Base-by-base conservation (phyloP, 2,329 filamentous ascomycete genomes). In the Cercospora sp. region DNA sequence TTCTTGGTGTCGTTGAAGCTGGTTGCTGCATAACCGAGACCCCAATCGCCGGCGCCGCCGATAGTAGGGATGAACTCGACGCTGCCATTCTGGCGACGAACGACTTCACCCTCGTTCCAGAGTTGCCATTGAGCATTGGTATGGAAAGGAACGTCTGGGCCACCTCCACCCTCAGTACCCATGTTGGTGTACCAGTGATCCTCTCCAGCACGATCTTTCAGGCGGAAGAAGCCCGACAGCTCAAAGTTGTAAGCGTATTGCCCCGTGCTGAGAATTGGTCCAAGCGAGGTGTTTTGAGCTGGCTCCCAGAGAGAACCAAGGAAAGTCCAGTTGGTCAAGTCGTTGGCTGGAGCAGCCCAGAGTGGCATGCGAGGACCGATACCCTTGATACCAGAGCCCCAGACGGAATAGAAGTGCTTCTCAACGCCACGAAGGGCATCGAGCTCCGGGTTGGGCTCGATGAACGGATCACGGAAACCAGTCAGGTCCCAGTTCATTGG, bases 1-100 rank as follows among this genome's bases (percentile, higher is more conserved):
- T 82, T 79, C 79, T 84, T 84, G 30, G 81, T 80, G 70, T 84
- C 82, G 69, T 82, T 80, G 79, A 84, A 83, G 70, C 79, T 82
- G 6, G 80, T 81, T 3, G 83, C 77, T 5, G 82, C 82, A 66
- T 84, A 84, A 5, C 80, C 77, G 5, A 80, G 73, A 61, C 82
- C 82, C 71, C 81, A 83, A 69, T 83, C 82, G 5, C 77, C 80
- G 18, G 79, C 78, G 53, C 82, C 81, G 28, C 81, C 81, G 24
- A 81, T 76, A n/a, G 81, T 74, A 12, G 82, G 82, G 13, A 77
- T 80, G 75, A 83, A 84, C 51, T 80, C 73, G 16, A 77, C 82
- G 51, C 80, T 82, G 40, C 82, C 81, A 61, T 84, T 83, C 30
- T 77, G 78, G 12, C 82, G 79, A 28, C 78, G 77, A 18, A 77